Evolutionary conservation across 208 protist species (phyloP), one percentile per base, ranked within the genome.

Genomic region (Angomonas deanei): DNA sequence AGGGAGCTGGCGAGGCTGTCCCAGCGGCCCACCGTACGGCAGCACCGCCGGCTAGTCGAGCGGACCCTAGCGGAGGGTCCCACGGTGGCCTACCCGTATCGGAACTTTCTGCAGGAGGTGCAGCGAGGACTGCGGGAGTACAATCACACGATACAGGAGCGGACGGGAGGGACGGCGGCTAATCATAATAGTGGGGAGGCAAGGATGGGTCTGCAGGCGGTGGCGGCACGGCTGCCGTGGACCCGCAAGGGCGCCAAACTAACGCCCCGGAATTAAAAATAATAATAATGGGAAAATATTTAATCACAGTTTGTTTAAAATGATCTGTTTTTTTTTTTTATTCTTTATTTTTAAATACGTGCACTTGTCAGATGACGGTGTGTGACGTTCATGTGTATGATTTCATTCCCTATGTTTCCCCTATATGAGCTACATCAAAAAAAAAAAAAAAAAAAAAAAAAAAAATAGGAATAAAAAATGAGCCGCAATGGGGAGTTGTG

Each of bases 401-500:
- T n/a, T n/a, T n/a, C n/a, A n/a, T n/a, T n/a, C n/a, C n/a, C n/a
- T n/a, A n/a, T n/a, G n/a, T n/a, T n/a, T n/a, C n/a, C n/a, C n/a
- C n/a, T n/a, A n/a, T n/a, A n/a, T n/a, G n/a, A n/a, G n/a, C n/a
- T n/a, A n/a, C n/a, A n/a, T n/a, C n/a, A n/a, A n/a, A n/a, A n/a
- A n/a, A n/a, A n/a, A n/a, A n/a, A n/a, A n/a, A n/a, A n/a, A n/a
- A n/a, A n/a, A n/a, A n/a, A n/a, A n/a, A n/a, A n/a, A n/a, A n/a
- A n/a, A n/a, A n/a, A n/a, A n/a, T n/a, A n/a, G n/a, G n/a, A n/a
- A n/a, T n/a, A n/a, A n/a, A n/a, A n/a, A n/a, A 93, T 94, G 88
- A 94, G 88, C 60, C 84, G 88, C 46, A 90, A 86, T 60, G 88
- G 88, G 4, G 79, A 89, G 70, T 66, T 92, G 30, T 88, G 78